These are phyloP conservation scores for Avena insularis DNA, from an alignment of 176 grass and related monocot genomes.

Conservation along the genomic window DNA sequence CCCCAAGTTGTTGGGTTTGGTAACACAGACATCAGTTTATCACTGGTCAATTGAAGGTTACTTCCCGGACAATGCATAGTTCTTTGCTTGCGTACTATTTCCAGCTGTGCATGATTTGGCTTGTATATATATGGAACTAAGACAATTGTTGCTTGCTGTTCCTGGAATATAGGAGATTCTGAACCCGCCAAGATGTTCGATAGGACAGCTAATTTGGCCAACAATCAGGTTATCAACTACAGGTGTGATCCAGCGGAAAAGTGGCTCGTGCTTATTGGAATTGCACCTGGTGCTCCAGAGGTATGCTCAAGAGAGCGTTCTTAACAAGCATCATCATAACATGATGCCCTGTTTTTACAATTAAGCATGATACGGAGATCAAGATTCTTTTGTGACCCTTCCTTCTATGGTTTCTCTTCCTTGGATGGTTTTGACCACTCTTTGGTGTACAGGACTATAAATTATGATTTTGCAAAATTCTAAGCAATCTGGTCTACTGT, in stretches of 20 bases:
- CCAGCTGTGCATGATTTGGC: conserved; percentile 13
- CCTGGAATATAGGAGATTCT: conserved; percentile 64
- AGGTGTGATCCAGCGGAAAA: conserved; percentile 84
- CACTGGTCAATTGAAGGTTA: conserved; percentile 97
- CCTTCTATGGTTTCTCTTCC: neutral
- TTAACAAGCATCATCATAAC: neutral
- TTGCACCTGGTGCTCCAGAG: conserved; percentile 89
- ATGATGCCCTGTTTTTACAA: neutral
- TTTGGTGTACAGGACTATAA: conserved; percentile 21
- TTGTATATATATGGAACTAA: neutral
- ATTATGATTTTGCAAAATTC: neutral
- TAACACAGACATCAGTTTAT: conserved; percentile 86
- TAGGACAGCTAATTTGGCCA: conserved; percentile 87
- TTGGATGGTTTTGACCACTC: neutral
- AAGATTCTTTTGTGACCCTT: neutral
- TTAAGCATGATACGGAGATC: neutral
- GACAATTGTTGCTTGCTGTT: conserved; percentile 6
- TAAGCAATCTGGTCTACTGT: conserved; percentile 11
- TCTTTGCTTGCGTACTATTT: conserved; percentile 2
- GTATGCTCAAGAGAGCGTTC: conserved; percentile 41
- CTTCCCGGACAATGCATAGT: neutral
- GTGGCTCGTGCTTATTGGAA: conserved; percentile 97
- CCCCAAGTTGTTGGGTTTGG: conserved; percentile 77
- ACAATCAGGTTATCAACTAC: conserved; percentile 98
- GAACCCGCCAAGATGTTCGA: conserved; percentile 97